Conservation (phyloP, 2,329 filamentous ascomycete genomes). For the Xylariaceae sp. region DNA sequence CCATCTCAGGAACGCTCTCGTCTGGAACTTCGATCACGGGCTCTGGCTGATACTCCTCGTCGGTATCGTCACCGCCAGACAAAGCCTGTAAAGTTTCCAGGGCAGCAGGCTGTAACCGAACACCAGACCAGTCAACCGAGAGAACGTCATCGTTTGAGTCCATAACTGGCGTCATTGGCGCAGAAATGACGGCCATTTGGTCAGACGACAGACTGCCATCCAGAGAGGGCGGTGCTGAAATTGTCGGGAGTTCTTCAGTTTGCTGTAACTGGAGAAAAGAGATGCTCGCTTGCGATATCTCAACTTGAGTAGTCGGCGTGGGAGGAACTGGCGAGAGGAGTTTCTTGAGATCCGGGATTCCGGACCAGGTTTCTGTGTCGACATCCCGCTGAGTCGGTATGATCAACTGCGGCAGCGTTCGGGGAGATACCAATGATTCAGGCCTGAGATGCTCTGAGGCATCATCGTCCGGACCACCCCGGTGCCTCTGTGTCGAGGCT, state of each 20-base stretch:
- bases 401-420: slow-evolving; percentile 44
- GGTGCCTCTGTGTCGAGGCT: slow-evolving; percentile 35
- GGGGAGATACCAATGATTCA: slow-evolving; percentile 35
- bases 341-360: slow-evolving; percentile 42
- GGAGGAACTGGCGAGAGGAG: slow-evolving; percentile 55
- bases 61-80: slow-evolving; percentile 49
- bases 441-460: slow-evolving; percentile 39
- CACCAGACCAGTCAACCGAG: slow-evolving; percentile 63
- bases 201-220: slow-evolving; percentile 87
- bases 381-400: slow-evolving; percentile 43
- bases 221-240: slow-evolving; percentile 78
- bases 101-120: slow-evolving; percentile 72
- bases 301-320: slow-evolving; percentile 61
- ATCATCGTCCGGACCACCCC: slow-evolving; percentile 33
- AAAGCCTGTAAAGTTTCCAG: slow-evolving; percentile 75
- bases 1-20: slow-evolving; percentile 46
- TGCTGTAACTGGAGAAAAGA: slow-evolving; percentile 63
- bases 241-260: slow-evolving; percentile 61
- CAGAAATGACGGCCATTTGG: slow-evolving; percentile 76
- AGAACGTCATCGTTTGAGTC: slow-evolving; percentile 49
- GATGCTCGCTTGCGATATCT: slow-evolving; percentile 70
- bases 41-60: slow-evolving; percentile 58
- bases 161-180: slow-evolving; percentile 76
- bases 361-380: slow-evolving; percentile 40
- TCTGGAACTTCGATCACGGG: slow-evolving; percentile 49